phyloP scores from a whole-genome alignment of 495 filamentous ascomycete genomes.

The Aspergillus avenaceus region DNA sequence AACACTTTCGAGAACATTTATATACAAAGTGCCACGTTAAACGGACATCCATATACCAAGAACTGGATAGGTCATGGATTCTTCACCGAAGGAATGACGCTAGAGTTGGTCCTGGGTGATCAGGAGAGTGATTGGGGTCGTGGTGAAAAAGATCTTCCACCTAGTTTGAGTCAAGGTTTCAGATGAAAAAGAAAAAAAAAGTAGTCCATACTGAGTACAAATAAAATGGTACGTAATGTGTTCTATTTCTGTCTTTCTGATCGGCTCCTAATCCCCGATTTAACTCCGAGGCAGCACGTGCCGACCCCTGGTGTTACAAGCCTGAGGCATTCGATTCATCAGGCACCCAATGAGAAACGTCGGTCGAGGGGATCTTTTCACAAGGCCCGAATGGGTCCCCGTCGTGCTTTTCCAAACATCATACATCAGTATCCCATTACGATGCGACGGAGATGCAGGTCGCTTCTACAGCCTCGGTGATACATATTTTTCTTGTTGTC shows the following conservation, averaged over 20 bases:
- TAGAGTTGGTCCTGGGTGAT: constrained; percentile 61
- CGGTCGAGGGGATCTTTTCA: not conserved
- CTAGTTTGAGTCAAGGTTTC: constrained; percentile 30
- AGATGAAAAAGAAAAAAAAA: not conserved
- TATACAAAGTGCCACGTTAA: constrained; percentile 64
- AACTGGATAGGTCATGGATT: constrained; percentile 78
- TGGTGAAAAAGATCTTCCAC: constrained; percentile 58
- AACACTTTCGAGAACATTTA: constrained; percentile 53
- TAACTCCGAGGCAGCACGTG: too few species aligned
- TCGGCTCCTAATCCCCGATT: too few species aligned
- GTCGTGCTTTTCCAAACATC: not conserved
- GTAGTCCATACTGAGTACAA: not conserved
- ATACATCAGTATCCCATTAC: not conserved
- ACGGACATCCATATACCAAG: constrained; percentile 59
- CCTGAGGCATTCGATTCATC: not conserved
- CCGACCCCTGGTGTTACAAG: too few species aligned
- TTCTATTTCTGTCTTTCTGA: too few species aligned
- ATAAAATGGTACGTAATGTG: too few species aligned
- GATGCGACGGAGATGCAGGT: not conserved
- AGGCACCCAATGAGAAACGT: not conserved
- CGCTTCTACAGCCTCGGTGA: too few species aligned
- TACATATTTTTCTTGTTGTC: too few species aligned
- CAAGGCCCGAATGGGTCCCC: not conserved
- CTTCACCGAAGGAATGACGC: constrained; percentile 64
- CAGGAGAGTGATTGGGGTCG: constrained; percentile 69